phyloP scores from a whole-genome alignment of 192 early-diverging fungal genomes.

The Entophlyctis luteolus region DNA sequence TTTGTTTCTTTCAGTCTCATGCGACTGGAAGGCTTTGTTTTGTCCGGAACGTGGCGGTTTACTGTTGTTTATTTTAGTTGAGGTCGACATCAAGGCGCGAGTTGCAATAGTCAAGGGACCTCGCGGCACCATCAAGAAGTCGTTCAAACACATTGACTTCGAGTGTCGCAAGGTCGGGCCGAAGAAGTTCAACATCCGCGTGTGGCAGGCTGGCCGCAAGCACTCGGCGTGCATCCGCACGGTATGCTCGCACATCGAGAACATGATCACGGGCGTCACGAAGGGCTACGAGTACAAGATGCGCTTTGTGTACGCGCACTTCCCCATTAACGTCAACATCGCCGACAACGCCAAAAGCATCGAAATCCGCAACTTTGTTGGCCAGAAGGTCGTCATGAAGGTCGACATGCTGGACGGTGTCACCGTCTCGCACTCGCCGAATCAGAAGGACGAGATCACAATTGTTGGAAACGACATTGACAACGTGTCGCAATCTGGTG shows the following conservation, averaged over 20 bases:
- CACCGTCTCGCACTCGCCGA: slow-evolving; percentile 66
- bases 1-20: not conserved
- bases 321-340: slow-evolving; percentile 97
- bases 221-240: slow-evolving; percentile 98
- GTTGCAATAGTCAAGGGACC: slow-evolving; percentile 82
- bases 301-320: slow-evolving; percentile 98
- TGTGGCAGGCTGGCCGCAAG: slow-evolving; percentile 95
- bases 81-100: slow-evolving; percentile 84
- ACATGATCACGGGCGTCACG: slow-evolving; percentile 97
- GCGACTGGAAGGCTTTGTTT: no score
- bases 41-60: no score
- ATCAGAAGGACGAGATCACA: slow-evolving; percentile 91
- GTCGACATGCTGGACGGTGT: slow-evolving; percentile 86
- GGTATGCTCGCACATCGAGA: slow-evolving; percentile 88
- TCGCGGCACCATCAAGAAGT: slow-evolving; percentile 83
- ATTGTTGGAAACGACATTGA: slow-evolving; percentile 91
- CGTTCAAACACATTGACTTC: slow-evolving; percentile 90
- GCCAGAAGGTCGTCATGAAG: slow-evolving; percentile 87
- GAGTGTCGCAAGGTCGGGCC: slow-evolving; percentile 72
- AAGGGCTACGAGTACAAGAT: slow-evolving; percentile 99
- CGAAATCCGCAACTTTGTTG: slow-evolving; percentile 99
- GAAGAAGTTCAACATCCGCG: slow-evolving; percentile 76
- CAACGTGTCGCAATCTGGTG: slow-evolving; percentile 89
- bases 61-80: slow-evolving; percentile 43
- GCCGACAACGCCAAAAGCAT: slow-evolving; percentile 67